Evolutionary conservation across 2,329 filamentous ascomycete species (phyloP).

Genomic region (Penicillium sp.): DNA sequence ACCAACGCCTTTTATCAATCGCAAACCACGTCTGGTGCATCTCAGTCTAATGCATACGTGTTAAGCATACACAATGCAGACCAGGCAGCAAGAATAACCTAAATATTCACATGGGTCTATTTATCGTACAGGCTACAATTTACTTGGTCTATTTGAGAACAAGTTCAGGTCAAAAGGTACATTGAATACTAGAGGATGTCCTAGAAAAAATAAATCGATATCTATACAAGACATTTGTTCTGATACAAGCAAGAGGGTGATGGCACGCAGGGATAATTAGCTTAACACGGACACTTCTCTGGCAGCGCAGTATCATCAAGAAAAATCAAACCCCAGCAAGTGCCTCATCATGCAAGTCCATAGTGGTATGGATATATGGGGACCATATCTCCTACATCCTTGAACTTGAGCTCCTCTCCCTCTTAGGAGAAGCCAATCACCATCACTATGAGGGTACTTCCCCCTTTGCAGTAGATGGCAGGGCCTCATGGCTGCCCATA

Average conservation of each 20-base stretch:
- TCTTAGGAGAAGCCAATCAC: background rate
- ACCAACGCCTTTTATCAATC: background rate
- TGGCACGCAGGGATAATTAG: conserved; percentile 1
- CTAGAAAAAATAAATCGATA: background rate
- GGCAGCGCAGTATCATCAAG: background rate
- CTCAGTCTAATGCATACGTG: background rate
- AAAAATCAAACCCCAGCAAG: background rate
- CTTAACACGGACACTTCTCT: background rate
- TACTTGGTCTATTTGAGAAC: background rate
- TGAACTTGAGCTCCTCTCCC: background rate
- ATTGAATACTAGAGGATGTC: background rate
- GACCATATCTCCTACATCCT: background rate
- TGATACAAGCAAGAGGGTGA: background rate
- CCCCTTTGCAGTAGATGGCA: background rate
- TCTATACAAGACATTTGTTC: background rate
- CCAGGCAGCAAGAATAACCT: background rate
- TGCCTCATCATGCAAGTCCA: background rate
- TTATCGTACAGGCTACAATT: background rate
- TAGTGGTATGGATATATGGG: background rate
- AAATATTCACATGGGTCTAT: background rate
- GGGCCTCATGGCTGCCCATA: background rate
- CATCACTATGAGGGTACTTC: conserved; percentile 11
- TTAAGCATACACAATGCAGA: background rate
- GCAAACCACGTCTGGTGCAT: background rate
- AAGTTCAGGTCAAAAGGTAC: background rate